A percentile compares a stretch with the other conserved stretches of the same genome.
phyloP scores from a whole-genome alignment of 805 yeast genomes.

The Grigorovia jiainica region DNA sequence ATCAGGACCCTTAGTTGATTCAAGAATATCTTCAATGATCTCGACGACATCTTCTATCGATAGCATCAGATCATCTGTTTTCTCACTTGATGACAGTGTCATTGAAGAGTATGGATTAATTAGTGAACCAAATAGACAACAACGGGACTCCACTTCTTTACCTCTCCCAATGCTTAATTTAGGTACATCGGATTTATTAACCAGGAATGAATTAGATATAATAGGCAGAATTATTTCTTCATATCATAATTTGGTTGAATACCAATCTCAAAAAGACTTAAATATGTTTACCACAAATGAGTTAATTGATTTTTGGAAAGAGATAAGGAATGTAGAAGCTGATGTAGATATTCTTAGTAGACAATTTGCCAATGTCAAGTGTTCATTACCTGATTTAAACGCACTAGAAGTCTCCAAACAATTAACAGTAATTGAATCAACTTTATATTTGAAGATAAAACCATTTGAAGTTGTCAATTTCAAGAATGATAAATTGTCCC shows the following conservation, averaged over 20 bases:
- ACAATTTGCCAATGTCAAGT: constrained; percentile 11
- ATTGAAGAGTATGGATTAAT: constrained; percentile 52
- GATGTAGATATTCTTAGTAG: not conserved
- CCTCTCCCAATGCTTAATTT: constrained; percentile 23
- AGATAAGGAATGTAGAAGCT: not conserved
- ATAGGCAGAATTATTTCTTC: constrained; percentile 35
- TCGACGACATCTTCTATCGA: constrained; percentile 30
- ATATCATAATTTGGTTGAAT: constrained; percentile 32
- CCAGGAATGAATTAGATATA: constrained; percentile 27
- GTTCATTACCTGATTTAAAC: constrained; percentile 37
- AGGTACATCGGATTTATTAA: constrained; percentile 32
- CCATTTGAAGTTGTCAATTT: constrained; percentile 60
- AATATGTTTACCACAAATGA: not conserved
- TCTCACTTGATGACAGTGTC: constrained; percentile 36
- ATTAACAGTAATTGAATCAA: constrained; percentile 61
- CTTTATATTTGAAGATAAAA: constrained; percentile 51
- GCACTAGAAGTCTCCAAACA: constrained; percentile 73
- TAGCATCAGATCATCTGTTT: constrained; percentile 16
- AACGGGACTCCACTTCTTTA: constrained; percentile 28
- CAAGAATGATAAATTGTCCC: constrained; percentile 48
- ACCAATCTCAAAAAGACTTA: not conserved
- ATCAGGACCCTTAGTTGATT: constrained; percentile 6
- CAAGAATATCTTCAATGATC: constrained; percentile 16
- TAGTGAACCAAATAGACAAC: constrained; percentile 30
- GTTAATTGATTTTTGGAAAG: constrained; percentile 6